Percentiles rank a stretch among this genome's conserved stretches.
These are phyloP conservation scores for Candolleomyces efflorescens DNA, from an alignment of 768 basidiomycete species.

Conservation along the genomic window DNA sequence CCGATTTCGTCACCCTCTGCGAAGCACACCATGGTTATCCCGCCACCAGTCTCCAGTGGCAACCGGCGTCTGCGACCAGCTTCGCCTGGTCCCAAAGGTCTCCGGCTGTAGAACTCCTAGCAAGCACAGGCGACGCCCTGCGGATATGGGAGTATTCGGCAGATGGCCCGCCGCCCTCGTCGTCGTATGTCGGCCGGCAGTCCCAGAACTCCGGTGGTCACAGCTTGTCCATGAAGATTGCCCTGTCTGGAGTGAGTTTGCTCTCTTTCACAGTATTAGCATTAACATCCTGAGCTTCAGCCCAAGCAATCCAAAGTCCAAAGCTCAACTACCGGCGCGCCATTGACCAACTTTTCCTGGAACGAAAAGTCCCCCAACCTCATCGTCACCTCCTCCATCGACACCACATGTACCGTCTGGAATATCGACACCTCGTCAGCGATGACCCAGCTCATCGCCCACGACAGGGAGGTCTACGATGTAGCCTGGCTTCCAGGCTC, in stretches of 20 bases:
- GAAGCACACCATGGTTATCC: constrained; percentile 88
- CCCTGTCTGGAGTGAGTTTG: constrained; percentile 71
- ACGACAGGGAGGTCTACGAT: constrained; percentile 95
- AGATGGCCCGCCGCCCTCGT: constrained; percentile 54
- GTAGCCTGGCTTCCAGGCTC: constrained; percentile 98
- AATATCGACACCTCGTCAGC: constrained; percentile 93
- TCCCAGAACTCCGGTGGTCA: constrained; percentile 49
- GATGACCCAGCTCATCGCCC: constrained; percentile 95
- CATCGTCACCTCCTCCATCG: constrained; percentile 96
- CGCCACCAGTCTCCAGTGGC: constrained; percentile 91
- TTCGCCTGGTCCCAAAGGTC: constrained; percentile 70
- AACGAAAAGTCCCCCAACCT: constrained; percentile 87
- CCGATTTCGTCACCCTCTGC: constrained; percentile 84
- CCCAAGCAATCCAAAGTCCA: constrained; percentile 86
- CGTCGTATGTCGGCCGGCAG: constrained; percentile 69
- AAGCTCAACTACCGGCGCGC: constrained; percentile 77
- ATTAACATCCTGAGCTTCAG: constrained; percentile 8
- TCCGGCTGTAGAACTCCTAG: constrained; percentile 72
- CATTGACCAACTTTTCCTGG: constrained; percentile 97
- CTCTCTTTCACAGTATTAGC: constrained; percentile 5
- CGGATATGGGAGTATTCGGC: constrained; percentile 86
- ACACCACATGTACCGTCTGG: constrained; percentile 99
- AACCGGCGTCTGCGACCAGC: constrained; percentile 65
- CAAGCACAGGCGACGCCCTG: constrained; percentile 91
- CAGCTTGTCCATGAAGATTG: constrained; percentile 67